Evolutionary conservation across 139 green algal species (phyloP), one percentile per base, ranked within the genome.

Genomic region (Desmodesmus armatus): DNA sequence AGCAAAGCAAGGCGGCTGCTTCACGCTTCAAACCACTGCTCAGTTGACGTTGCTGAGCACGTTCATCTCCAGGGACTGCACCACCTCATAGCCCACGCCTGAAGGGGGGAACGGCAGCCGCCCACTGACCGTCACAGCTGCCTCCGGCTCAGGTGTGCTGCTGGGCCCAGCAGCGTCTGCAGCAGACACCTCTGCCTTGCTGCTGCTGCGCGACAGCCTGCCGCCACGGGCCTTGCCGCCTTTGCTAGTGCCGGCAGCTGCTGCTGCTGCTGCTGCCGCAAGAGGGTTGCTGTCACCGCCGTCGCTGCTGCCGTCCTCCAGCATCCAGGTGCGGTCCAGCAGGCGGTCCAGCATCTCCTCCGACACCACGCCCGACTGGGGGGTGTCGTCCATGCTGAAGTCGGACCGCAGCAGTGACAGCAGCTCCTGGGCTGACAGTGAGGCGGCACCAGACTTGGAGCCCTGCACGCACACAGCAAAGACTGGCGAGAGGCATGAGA

Each of bases 361-460:
- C 19, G 87, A 89, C 33, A 96, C 88, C 0, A 91, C 93, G 25
- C 88, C 94, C 23, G 71, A 92, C 91, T 98, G 94, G 21, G 94
- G 87, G 65, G 93, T 78, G 81, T 96, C 94, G 43, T 90, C 60
- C 40, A 84, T 80, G 43, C 71, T 63, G 39, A 91, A 78, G 72
- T 93, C 93, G 0, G 66, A 74, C 44, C 92, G 93, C 17, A 98
- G 91, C 77, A 98, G 85, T 63, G 93, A 86, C 70, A 96, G 47
- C 85, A 99, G 92, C 91, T 98, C 96, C 1, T 94, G 91, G 0
- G 90, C 89, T 35, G 70, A 91, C 80, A 97, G 78, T 71, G 35
- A 51, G n/a, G n/a, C n/a, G 9, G 71, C 11, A 13, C 35, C 25
- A 13, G 71, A 62, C 25, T 31, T 63, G 43, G 71, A n/a, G 6